A percentile compares a stretch with the other conserved stretches of the same genome.
Evolutionary conservation across 2,329 filamentous ascomycete genomes (phyloP).

Genomic region (Xylariaceae sp.): DNA sequence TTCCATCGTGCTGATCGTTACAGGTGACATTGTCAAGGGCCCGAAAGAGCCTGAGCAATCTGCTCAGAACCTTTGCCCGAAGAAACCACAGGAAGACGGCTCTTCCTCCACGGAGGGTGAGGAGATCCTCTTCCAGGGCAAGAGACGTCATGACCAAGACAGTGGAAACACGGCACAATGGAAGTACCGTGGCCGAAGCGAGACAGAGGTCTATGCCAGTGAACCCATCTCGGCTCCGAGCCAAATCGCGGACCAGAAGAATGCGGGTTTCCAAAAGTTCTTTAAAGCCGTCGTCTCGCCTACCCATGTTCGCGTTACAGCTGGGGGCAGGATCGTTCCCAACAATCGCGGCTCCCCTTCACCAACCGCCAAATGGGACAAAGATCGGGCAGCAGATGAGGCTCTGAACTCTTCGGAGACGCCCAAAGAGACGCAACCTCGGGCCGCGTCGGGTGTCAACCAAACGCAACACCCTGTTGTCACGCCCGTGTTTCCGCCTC

Average conservation of each 20-base stretch:
- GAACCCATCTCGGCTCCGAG: constrained; percentile 48
- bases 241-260: constrained; percentile 46
- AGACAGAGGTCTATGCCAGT: constrained; percentile 32
- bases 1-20: constrained; percentile 2
- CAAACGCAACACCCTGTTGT: constrained; percentile 8
- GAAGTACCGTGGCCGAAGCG: constrained; percentile 39
- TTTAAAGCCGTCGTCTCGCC: constrained; percentile 62
- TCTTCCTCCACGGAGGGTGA: constrained; percentile 29
- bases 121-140: constrained; percentile 31
- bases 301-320: constrained; percentile 59
- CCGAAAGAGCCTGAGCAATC: constrained; percentile 12
- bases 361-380: constrained; percentile 43
- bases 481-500: constrained; percentile 10
- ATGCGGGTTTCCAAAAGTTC: constrained; percentile 60
- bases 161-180: constrained; percentile 24
- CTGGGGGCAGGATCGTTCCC: constrained; percentile 59
- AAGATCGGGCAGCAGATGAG: constrained; percentile 28
- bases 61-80: constrained; percentile 13
- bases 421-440: constrained; percentile 12
- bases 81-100: constrained; percentile 25
- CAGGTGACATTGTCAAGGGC: constrained; percentile 24
- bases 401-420: constrained; percentile 16
- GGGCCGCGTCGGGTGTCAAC: constrained; percentile 3
- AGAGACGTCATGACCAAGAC: constrained; percentile 17
- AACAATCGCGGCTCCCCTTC: constrained; percentile 50